Conservation (phyloP, 116 monocot species). For the Posidonia oceanica region DNA sequence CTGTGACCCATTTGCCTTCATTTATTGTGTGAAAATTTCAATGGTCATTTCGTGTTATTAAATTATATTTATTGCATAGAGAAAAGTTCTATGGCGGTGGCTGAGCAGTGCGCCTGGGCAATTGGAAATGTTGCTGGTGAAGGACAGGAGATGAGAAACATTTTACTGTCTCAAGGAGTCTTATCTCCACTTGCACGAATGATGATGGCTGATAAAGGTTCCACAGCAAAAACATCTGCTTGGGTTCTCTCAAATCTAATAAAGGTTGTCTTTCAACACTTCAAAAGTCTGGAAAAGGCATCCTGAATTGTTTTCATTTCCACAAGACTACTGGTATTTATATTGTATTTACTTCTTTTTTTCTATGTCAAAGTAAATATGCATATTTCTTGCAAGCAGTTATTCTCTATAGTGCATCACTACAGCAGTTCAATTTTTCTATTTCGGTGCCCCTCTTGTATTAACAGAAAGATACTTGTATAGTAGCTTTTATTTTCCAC, state of each 20-base stretch:
- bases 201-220: conserved; percentile 67
- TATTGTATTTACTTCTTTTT: neutral
- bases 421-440: too few relatives aligned
- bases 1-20: too few relatives aligned
- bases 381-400: too few relatives aligned
- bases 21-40: too few relatives aligned
- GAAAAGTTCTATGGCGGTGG: conserved; percentile 76
- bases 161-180: conserved; percentile 77
- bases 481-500: too few relatives aligned
- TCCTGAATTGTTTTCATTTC: neutral
- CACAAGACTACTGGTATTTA: neutral
- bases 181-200: conserved; percentile 74
- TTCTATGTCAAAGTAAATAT: too few relatives aligned
- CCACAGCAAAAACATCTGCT: conserved; percentile 77
- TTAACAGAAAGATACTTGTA: too few relatives aligned
- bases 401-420: too few relatives aligned
- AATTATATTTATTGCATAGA: conserved; percentile 31
- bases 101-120: conserved; percentile 98
- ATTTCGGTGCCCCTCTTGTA: too few relatives aligned
- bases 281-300: too few relatives aligned
- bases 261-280: conserved; percentile 35
- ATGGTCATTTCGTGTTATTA: too few relatives aligned
- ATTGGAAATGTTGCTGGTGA: conserved; percentile 96
- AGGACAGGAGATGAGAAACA: conserved; percentile 68
- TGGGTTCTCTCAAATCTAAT: conserved; percentile 97